phyloP scores from a whole-genome alignment of 805 yeast genomes.

The Saturnispora hagleri region DNA sequence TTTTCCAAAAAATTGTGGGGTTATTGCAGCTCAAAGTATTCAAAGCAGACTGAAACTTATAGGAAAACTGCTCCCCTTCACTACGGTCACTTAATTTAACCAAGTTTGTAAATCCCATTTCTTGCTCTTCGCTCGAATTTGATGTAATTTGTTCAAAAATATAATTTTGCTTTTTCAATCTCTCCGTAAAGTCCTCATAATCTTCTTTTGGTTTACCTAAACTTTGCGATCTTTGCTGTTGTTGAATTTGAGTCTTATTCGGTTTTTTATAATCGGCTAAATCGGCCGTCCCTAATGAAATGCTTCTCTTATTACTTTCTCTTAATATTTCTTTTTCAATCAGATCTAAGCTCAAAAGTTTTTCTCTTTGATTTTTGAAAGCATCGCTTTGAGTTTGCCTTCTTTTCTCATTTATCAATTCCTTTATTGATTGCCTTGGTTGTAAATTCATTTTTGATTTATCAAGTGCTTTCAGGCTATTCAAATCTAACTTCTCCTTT shows the following conservation, averaged over 20 bases:
- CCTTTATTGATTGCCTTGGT: constrained; percentile 38
- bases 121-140: constrained; percentile 15
- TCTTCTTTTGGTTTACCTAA: constrained; percentile 7
- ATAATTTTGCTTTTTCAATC: constrained; percentile 14
- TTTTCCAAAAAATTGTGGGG: constrained; percentile 17
- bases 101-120: constrained; percentile 15
- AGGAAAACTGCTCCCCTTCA: constrained; percentile 9
- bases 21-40: constrained; percentile 18
- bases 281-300: background rate
- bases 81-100: constrained; percentile 1
- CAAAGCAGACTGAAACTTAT: constrained; percentile 18
- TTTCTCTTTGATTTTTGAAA: background rate
- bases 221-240: background rate
- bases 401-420: constrained; percentile 35
- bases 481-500: constrained; percentile 32
- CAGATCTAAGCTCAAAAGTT: background rate
- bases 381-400: constrained; percentile 12
- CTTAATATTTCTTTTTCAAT: background rate
- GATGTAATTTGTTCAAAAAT: constrained; percentile 21
- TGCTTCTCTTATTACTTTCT: background rate
- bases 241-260: constrained; percentile 4
- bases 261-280: constrained; percentile 6
- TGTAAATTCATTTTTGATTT: constrained; percentile 30
- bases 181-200: constrained; percentile 17
- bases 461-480: constrained; percentile 51